Percentiles rank a stretch among this genome's conserved stretches.
Conservation (phyloP, 1,139 yeast genomes). For the Candida albicans region DNA sequence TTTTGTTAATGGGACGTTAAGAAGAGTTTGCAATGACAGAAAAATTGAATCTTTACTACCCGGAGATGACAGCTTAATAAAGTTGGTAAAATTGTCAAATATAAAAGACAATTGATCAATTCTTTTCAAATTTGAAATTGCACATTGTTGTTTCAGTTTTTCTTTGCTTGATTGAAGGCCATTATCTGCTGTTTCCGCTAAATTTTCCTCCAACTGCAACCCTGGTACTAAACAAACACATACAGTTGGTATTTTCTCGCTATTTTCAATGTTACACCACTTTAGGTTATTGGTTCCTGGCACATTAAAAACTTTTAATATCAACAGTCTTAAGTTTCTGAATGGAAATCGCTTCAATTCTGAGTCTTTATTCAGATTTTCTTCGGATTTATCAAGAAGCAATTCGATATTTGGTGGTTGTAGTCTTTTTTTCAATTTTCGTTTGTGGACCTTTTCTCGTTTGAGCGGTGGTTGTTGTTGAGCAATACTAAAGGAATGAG, state of each 20-base stretch:
- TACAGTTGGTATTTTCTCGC: slow-evolving; percentile 36
- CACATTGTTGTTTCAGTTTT: slow-evolving; percentile 4
- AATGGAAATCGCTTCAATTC: slow-evolving; percentile 27
- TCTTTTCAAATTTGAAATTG: slow-evolving; percentile 11
- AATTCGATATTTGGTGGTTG: slow-evolving; percentile 29
- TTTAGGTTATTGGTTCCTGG: slow-evolving; percentile 17
- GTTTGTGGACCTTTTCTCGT: slow-evolving; percentile 30
- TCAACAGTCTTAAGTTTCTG: slow-evolving; percentile 51
- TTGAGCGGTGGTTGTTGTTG: slow-evolving; percentile 11
- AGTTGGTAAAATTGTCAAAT: slow-evolving; percentile 34
- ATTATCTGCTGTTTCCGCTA: not conserved
- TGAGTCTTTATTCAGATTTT: slow-evolving; percentile 11
- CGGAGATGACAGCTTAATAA: slow-evolving; percentile 53
- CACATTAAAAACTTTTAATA: slow-evolving; percentile 47
- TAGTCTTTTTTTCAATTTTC: slow-evolving; percentile 34
- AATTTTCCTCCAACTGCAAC: slow-evolving; percentile 33
- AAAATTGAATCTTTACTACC: slow-evolving; percentile 61
- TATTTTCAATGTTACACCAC: slow-evolving; percentile 36
- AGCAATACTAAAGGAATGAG: slow-evolving; percentile 19
- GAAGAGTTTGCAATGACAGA: slow-evolving; percentile 56
- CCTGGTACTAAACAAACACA: slow-evolving; percentile 73
- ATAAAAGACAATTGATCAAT: slow-evolving; percentile 37
- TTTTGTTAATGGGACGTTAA: slow-evolving; percentile 55
- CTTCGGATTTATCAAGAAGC: slow-evolving; percentile 1
- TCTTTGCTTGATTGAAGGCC: too few species aligned